Conservation (phyloP, 176 grass and related monocot species). For the Avena atlantica region DNA sequence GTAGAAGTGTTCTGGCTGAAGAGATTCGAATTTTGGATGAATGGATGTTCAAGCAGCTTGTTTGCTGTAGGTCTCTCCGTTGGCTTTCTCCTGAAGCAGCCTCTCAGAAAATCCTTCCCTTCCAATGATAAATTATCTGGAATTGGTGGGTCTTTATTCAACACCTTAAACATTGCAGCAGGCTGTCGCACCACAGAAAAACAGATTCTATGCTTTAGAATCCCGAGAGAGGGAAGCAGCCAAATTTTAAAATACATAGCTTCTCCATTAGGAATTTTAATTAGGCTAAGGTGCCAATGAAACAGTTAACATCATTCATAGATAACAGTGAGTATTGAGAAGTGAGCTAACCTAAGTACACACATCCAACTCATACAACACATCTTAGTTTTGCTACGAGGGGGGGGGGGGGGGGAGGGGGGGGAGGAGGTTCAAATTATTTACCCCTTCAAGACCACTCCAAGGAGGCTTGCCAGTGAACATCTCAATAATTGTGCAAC, state of each 20-base stretch:
- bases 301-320: conserved; percentile 27
- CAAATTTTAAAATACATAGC: conserved; percentile 24
- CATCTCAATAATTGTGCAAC: conserved; percentile 95
- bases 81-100: conserved; percentile 88
- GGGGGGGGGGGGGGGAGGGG: too few relatives aligned
- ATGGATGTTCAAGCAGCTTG: conserved; percentile 69
- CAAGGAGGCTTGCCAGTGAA: conserved; percentile 91
- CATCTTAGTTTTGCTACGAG: conserved; percentile 4
- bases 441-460: conserved; percentile 96
- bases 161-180: conserved; percentile 91
- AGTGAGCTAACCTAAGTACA: conserved; percentile 4
- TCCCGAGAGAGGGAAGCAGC: background rate
- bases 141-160: conserved; percentile 70
- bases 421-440: conserved; percentile 27
- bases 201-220: conserved; percentile 42
- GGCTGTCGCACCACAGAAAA: conserved; percentile 55
- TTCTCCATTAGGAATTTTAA: conserved; percentile 30
- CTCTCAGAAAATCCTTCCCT: conserved; percentile 83
- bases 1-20: conserved; percentile 55
- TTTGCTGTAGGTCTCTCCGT: conserved; percentile 69
- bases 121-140: conserved; percentile 67
- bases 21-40: conserved; percentile 58
- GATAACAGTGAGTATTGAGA: conserved; percentile 23
- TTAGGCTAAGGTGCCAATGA: conserved; percentile 2
- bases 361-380: conserved; percentile 38